phyloP scores from a whole-genome alignment of 2,329 filamentous ascomycete species.

The Fusarium anthophilum region DNA sequence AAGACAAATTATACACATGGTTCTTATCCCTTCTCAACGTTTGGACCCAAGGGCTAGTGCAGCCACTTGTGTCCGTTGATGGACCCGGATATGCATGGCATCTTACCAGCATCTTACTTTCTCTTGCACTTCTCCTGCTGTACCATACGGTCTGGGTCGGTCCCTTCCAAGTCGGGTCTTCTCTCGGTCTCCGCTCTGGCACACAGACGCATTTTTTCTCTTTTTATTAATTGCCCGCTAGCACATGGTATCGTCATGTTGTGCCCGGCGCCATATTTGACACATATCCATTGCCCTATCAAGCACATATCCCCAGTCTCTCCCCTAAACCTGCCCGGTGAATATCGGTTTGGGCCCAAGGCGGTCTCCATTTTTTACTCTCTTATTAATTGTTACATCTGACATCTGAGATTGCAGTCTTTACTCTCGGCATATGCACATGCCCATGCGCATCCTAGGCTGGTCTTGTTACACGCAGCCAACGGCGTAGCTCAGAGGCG shows the following conservation, averaged over 20 bases:
- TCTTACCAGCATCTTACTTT: conserved; percentile 42
- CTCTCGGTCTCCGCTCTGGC: conserved; percentile 33
- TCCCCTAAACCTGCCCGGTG: conserved; percentile 18
- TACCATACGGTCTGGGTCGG: conserved; percentile 30
- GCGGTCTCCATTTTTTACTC: conserved; percentile 19
- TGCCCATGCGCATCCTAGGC: conserved; percentile 34
- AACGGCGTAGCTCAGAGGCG: conserved; percentile 36
- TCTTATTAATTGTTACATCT: conserved; percentile 32
- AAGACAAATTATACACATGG: conserved; percentile 33
- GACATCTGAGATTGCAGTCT: conserved; percentile 31
- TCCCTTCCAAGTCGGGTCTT: conserved; percentile 32
- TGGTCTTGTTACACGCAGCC: conserved; percentile 37
- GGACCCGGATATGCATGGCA: conserved; percentile 44
- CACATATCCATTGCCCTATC: conserved; percentile 39
- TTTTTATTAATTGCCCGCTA: conserved; percentile 14
- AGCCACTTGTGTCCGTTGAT: conserved; percentile 44
- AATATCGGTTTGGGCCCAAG: conserved; percentile 13
- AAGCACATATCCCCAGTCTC: conserved; percentile 30
- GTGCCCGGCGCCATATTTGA: conserved; percentile 26
- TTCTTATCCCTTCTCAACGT: conserved; percentile 26
- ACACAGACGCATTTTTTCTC: conserved; percentile 28
- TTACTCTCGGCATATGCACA: conserved; percentile 43
- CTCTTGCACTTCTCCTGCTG: conserved; percentile 22
- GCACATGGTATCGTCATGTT: conserved; percentile 32
- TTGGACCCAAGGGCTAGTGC: conserved; percentile 44